Conservation (phyloP, 2,329 filamentous ascomycete species). For the Epicoccum nigrum region DNA sequence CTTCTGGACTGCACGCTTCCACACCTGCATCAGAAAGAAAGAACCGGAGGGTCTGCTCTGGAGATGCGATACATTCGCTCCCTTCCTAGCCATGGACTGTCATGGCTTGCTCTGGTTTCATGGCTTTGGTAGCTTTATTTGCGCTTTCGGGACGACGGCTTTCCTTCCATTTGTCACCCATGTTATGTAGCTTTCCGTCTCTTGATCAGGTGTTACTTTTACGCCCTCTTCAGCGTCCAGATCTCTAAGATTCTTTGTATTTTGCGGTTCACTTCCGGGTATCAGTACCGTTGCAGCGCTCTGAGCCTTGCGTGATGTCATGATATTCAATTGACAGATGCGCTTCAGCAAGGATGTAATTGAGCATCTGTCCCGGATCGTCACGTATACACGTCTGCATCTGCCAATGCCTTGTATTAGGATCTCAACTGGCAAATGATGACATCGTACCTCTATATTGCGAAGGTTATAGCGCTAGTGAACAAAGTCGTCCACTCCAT, state of each 20-base stretch:
- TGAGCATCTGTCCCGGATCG: too few relatives aligned
- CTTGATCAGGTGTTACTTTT: background rate
- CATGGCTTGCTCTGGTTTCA: background rate
- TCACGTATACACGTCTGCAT: too few relatives aligned
- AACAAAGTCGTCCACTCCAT: background rate
- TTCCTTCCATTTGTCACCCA: background rate
- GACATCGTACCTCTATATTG: too few relatives aligned
- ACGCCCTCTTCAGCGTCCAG: background rate
- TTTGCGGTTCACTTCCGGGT: too few relatives aligned
- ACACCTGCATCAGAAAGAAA: slow-evolving; percentile 34
- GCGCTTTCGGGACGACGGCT: background rate
- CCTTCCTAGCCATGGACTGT: background rate
- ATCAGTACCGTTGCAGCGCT: too few relatives aligned
- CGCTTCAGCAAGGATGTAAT: too few relatives aligned
- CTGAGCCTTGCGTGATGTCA: too few relatives aligned
- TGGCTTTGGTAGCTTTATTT: background rate
- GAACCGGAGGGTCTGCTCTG: slow-evolving; percentile 40
- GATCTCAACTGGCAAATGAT: too few relatives aligned
- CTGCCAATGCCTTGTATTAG: too few relatives aligned
- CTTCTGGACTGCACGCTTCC: slow-evolving; percentile 41
- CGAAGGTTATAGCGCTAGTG: background rate
- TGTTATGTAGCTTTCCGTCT: background rate
- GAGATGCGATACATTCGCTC: slow-evolving; percentile 5
- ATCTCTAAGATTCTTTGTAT: background rate
- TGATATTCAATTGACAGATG: too few relatives aligned